phyloP scores from a whole-genome alignment of 768 basidiomycete species.

The Boletellus emodensis region DNA sequence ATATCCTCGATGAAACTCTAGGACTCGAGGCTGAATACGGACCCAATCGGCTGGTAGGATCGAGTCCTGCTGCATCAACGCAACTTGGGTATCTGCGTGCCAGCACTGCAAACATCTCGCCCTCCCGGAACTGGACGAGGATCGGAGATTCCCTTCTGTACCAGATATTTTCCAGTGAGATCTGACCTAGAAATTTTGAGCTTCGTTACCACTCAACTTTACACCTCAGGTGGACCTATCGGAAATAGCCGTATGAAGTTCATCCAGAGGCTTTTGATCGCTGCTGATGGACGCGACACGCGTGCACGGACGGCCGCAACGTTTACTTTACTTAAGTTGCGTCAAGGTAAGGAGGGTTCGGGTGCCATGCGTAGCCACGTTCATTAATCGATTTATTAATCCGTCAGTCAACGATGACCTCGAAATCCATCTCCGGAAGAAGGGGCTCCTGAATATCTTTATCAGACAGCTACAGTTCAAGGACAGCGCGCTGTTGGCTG shows the following conservation, averaged over 20 bases:
- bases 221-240: background rate
- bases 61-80: background rate
- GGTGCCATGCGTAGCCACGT: background rate
- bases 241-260: conserved; percentile 7
- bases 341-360: background rate
- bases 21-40: background rate
- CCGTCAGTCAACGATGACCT: conserved; percentile 3
- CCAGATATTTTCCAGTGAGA: conserved; percentile 6
- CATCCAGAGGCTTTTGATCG: conserved; percentile 8
- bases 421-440: background rate
- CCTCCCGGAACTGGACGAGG: conserved; percentile 12
- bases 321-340: conserved; percentile 12
- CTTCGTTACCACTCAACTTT: background rate
- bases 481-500: conserved; percentile 14
- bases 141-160: conserved; percentile 10
- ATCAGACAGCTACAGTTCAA: conserved; percentile 10
- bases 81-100: conserved; percentile 7
- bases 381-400: background rate
- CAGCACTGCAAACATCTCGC: conserved; percentile 9
- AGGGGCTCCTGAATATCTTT: conserved; percentile 3
- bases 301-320: conserved; percentile 14
- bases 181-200: background rate
- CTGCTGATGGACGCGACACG: conserved; percentile 1
- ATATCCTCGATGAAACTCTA: background rate
- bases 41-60: background rate